A percentile compares a stretch with the other conserved stretches of the same genome.
Evolutionary conservation across 2,329 filamentous ascomycete species (phyloP).

Genomic region (Claviceps lovelessii): DNA sequence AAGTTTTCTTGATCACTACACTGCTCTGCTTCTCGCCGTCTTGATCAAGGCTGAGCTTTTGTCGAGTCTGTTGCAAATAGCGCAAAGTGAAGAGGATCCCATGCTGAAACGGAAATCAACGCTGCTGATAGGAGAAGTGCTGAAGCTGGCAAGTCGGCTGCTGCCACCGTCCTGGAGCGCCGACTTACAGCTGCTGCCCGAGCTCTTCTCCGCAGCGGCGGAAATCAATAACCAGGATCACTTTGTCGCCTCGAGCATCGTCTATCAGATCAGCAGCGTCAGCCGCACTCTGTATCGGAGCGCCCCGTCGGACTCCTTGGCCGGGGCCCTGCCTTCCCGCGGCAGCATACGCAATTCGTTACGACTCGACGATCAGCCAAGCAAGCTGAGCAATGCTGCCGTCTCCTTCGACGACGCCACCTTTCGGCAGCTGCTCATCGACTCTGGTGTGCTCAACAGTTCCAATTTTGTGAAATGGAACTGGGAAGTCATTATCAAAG

Average conservation of each 20-base stretch:
- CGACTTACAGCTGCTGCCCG: constrained; percentile 73
- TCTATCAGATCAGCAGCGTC: constrained; percentile 96
- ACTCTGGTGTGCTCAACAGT: constrained; percentile 75
- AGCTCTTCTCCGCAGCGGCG: constrained; percentile 64
- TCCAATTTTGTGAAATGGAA: constrained; percentile 94
- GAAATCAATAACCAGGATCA: constrained; percentile 57
- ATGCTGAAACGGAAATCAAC: constrained; percentile 77
- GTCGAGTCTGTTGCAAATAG: constrained; percentile 45
- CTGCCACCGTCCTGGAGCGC: constrained; percentile 71
- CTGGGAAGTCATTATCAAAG: constrained; percentile 80
- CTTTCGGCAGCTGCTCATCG: constrained; percentile 51
- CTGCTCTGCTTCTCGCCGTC: constrained; percentile 70
- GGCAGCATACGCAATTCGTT: constrained; percentile 34
- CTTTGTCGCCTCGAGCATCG: constrained; percentile 72
- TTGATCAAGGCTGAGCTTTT: constrained; percentile 71
- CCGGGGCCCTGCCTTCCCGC: constrained; percentile 26
- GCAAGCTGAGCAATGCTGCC: constrained; percentile 24
- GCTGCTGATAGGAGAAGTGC: constrained; percentile 74
- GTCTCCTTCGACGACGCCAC: constrained; percentile 43
- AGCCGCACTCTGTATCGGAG: constrained; percentile 84
- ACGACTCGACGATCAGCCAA: constrained; percentile 42
- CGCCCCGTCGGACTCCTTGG: constrained; percentile 32
- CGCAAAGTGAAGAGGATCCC: constrained; percentile 52
- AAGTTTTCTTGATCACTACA: constrained; percentile 89
- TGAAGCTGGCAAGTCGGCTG: constrained; percentile 77